phyloP scores from a whole-genome alignment of 352 stramenopile genomes.

The Phytophthora tentaculata region DNA sequence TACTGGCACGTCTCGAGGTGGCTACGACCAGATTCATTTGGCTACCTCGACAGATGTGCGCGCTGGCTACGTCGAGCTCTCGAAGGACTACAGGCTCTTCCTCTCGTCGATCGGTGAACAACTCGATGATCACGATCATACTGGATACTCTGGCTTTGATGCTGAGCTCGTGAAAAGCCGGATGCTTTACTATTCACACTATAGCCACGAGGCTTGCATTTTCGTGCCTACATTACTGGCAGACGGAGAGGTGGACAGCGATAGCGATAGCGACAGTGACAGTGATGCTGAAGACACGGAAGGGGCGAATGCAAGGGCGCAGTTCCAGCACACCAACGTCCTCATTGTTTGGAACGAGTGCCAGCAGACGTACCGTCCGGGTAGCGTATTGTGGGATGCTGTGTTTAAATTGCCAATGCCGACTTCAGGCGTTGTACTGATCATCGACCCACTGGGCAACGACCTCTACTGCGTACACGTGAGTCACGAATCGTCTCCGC shows the following conservation, averaged over 20 bases:
- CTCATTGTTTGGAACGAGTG: constrained; percentile 90
- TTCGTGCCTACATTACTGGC: constrained; percentile 80
- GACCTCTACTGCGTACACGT: constrained; percentile 88
- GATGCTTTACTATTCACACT: constrained; percentile 79
- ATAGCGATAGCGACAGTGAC: constrained; percentile 42
- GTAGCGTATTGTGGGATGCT: constrained; percentile 80
- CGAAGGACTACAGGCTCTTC: constrained; percentile 79
- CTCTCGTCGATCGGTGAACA: constrained; percentile 70
- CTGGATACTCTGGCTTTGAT: constrained; percentile 58
- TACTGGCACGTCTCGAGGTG: constrained; percentile 68
- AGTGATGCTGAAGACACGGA: constrained; percentile 41
- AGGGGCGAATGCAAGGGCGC: constrained; percentile 32
- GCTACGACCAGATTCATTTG: constrained; percentile 80
- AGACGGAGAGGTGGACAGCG: constrained; percentile 38
- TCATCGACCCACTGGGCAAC: constrained; percentile 86
- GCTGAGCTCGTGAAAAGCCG: constrained; percentile 45
- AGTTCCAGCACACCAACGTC: constrained; percentile 75
- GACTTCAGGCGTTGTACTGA: constrained; percentile 77
- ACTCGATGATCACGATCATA: constrained; percentile 48
- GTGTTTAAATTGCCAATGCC: constrained; percentile 78
- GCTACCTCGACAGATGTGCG: constrained; percentile 58
- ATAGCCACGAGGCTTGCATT: constrained; percentile 82
- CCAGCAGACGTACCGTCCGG: constrained; percentile 83
- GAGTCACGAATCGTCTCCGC: constrained; percentile 75
- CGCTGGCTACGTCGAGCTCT: constrained; percentile 47